A percentile compares a stretch with the other conserved stretches of the same genome.
These are phyloP conservation scores for Euphorbia lathyris DNA, from an alignment of 345 rosid genomes.

Conservation along the genomic window DNA sequence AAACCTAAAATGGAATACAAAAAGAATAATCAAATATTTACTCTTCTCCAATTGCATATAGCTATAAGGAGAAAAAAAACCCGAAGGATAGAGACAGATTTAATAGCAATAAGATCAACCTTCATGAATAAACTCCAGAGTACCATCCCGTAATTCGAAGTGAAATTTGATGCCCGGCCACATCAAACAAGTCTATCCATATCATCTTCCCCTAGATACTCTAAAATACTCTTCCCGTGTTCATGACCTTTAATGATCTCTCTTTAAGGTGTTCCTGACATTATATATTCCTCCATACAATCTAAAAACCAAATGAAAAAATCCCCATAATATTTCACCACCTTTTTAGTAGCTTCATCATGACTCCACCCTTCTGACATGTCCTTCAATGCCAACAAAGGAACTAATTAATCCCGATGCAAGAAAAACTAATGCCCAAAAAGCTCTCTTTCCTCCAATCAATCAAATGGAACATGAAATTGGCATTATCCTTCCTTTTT, in stretches of 20 bases:
- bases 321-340: background rate
- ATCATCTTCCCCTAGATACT: too few relatives aligned
- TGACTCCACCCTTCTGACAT: background rate
- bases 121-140: background rate
- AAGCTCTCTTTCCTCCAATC: background rate
- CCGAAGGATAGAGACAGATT: background rate
- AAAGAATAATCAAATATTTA: background rate
- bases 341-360: constrained; percentile 4
- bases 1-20: background rate
- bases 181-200: too few relatives aligned
- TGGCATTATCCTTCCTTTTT: background rate
- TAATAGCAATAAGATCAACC: background rate
- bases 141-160: background rate
- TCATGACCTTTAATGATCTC: background rate
- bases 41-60: background rate
- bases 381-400: background rate
- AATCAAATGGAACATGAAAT: background rate
- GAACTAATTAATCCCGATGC: background rate
- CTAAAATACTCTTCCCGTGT: background rate
- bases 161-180: background rate
- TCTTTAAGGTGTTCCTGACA: background rate
- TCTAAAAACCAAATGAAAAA: background rate
- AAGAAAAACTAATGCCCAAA: background rate
- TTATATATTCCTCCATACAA: background rate
- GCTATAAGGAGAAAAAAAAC: background rate